Base-by-base conservation (phyloP, 768 basidiomycete species). In the Piloderma croceum region DNA sequence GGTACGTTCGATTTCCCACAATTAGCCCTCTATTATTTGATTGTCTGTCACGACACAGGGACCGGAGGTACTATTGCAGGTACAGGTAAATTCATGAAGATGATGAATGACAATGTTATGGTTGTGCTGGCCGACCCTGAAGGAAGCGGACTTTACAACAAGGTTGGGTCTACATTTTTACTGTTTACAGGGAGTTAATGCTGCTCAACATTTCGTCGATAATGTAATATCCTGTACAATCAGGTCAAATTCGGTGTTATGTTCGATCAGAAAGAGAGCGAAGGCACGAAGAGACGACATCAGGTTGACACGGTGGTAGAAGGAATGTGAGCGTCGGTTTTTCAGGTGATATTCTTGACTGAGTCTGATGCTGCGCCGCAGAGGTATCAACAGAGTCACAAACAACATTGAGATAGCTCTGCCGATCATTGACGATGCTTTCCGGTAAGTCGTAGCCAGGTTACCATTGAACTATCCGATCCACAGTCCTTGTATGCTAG, bases 271-370 rank as follows among this genome's bases (percentile, higher is more conserved):
- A 88, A 76, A 47, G 94, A 99, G 67, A 81, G 79, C 29, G 94
- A 99, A 64, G 94, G 96, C 5, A 94, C 83, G 7, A 91, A 89
- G 54, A 64, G 96, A 52, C 69, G 94, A 43, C 89, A 94, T 57
- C 92, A 94, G 60, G 90, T 97, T 11, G 94, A 98, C 54, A 94
- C 92, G 1, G 80, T 96, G 13, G 90, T 96, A n/a, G 89, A 90
- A 63, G 88, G 89, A 43, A 90, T 91, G 84, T 86, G 18, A 41
- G 68, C 60, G 7, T 50, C 31, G 63, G 59, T 13, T 27, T 12
- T 13, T 27, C 29, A 27, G 24, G 12, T 13, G 41, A 31, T 24
- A 10, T 15, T 21, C 19, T 38, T 15, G n/a, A 19, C 23, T 7
- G 36, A 13, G 15, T 24, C 18, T 9, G 15, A 18, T 24, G 33